These are phyloP conservation scores for Andrographis paniculata DNA, from an alignment of 305 asterid species.

Conservation along the genomic window DNA sequence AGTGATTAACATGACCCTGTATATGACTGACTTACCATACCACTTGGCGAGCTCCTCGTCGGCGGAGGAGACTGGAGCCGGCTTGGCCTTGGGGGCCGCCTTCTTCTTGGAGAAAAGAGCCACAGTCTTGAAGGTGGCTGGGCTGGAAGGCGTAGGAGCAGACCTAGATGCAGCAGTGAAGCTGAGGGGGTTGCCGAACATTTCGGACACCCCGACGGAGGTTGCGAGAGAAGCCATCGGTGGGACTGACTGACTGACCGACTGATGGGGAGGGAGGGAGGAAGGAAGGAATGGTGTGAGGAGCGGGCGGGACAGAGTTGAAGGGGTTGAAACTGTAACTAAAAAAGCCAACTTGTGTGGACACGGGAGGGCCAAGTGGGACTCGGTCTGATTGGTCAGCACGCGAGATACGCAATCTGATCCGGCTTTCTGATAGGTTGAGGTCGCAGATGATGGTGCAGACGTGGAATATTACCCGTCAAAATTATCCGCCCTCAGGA, in stretches of 20 bases:
- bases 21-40: conserved; percentile 61
- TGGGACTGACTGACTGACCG: not conserved
- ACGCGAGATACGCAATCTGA: conserved; percentile 43
- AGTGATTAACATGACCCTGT: too few relatives aligned
- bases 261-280: too few relatives aligned
- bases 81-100: conserved; percentile 19
- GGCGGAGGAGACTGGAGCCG: conserved; percentile 42
- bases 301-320: too few relatives aligned
- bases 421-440: conserved; percentile 36
- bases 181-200: conserved; percentile 64
- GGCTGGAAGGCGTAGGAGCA: conserved; percentile 45
- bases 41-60: conserved; percentile 98
- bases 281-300: too few relatives aligned
- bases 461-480: conserved; percentile 29
- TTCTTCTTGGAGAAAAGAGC: conserved; percentile 65
- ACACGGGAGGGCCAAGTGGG: conserved; percentile 46
- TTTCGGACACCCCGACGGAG: conserved; percentile 64
- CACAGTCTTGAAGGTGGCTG: conserved; percentile 59
- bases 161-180: conserved; percentile 41
- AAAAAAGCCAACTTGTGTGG: conserved; percentile 53
- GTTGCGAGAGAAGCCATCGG: conserved; percentile 62
- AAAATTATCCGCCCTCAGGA: conserved; percentile 25
- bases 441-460: conserved; percentile 31
- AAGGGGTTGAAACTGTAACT: conserved; percentile 11
- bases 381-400: conserved; percentile 28